Conservation (phyloP, 345 rosid species). For the Ceriops decandra region DNA sequence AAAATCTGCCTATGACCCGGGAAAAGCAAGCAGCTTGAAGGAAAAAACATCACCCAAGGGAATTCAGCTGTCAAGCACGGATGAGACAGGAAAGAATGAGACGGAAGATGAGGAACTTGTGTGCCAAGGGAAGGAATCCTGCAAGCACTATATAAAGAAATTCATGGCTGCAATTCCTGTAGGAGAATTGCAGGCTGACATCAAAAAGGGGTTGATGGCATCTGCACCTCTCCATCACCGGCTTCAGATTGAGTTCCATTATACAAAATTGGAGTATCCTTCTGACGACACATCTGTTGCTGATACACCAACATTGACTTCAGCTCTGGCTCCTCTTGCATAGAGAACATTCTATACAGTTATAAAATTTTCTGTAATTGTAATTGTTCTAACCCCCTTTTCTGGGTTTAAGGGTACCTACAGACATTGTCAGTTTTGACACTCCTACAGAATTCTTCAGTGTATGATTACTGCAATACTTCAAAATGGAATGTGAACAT, state of each 20-base stretch:
- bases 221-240: constrained; percentile 61
- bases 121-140: constrained; percentile 52
- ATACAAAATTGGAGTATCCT: constrained; percentile 32
- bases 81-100: constrained; percentile 1
- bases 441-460: not conserved
- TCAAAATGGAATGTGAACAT: too few species aligned
- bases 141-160: constrained; percentile 65
- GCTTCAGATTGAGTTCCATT: constrained; percentile 63
- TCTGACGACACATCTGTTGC: not conserved
- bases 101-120: constrained; percentile 30
- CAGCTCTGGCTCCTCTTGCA: not conserved
- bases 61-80: not conserved
- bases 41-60: constrained; percentile 13
- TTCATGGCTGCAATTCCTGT: constrained; percentile 67
- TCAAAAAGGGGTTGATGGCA: constrained; percentile 52
- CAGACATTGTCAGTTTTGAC: not conserved
- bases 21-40: not conserved
- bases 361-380: constrained; percentile 2
- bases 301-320: not conserved
- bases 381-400: constrained; percentile 10
- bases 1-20: constrained; percentile 12
- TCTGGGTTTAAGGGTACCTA: not conserved
- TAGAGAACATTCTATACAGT: not conserved
- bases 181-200: constrained; percentile 54
- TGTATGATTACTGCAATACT: too few species aligned